Evolutionary conservation across 371 early-diverging fungal genomes (phyloP), one percentile per base, ranked within the genome.

Genomic region (Apophysomyces sp.): DNA sequence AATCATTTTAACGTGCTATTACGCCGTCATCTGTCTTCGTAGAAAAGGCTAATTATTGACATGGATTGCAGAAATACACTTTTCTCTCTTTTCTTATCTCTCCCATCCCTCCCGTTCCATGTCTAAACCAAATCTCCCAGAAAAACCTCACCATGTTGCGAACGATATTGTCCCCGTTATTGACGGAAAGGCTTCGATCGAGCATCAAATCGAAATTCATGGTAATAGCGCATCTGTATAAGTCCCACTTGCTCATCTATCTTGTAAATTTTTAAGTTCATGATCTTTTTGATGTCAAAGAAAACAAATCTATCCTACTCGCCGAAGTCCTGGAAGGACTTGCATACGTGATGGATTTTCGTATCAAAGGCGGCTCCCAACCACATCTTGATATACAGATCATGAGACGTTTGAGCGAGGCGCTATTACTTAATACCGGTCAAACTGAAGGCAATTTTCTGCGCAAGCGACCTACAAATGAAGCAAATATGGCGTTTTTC

Each of bases 331-430:
- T 97, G 51, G 90, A 88, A 32, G 91, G 97, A 12, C 81, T 97
- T 57, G 90, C 90, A 52, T 97, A 97, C 76, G 95, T 97, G 21
- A 92, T 96, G 90, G 94, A 97, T 64, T 92, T 89, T 71, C 90
- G 93, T 16, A 88, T 97, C 68, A 89, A 90, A 57, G 92, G 91
- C 44, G 92, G 93, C 13, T 86, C 87, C 59, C 90, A 91, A 79
- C 89, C 87, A 51, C 86, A 87, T 59, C 88, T 97, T 27, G 97
- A 97, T 52, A 68, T 68, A 7, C 82, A 68, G 4, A 69, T 97
- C 28, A 97, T 97, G 97, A 82, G 82, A 63, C 83, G 93, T 12
- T 84, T 97, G 11, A 85, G 89, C 32, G 92, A 94, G 61, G 96
- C 89, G 34, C 82, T 97, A 56, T 69, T 97, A 54, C 75, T 92